These are phyloP conservation scores for Lecanicillium sp. DNA, from an alignment of 2,329 filamentous ascomycete species.

Conservation along the genomic window DNA sequence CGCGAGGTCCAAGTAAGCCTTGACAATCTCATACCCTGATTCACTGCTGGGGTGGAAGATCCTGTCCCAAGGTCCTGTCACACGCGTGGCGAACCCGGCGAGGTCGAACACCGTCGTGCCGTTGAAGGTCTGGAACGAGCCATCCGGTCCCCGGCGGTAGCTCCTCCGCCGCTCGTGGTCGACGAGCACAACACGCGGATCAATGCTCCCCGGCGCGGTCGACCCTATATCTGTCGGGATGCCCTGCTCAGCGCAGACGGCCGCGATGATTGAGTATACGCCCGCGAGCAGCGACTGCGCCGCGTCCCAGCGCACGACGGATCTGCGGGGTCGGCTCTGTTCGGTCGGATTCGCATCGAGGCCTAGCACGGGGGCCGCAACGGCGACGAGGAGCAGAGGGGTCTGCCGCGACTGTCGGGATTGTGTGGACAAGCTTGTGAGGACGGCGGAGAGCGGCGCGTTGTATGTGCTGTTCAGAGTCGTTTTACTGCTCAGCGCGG, in stretches of 20 bases:
- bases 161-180: conserved; percentile 45
- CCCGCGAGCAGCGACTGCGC: conserved; percentile 69
- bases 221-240: conserved; percentile 50
- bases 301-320: conserved; percentile 54
- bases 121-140: conserved; percentile 34
- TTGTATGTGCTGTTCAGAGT: conserved; percentile 55
- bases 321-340: conserved; percentile 32
- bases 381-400: conserved; percentile 44
- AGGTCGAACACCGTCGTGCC: conserved; percentile 45
- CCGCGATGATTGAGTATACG: conserved; percentile 71
- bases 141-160: conserved; percentile 28
- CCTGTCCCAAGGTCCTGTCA: conserved; percentile 53
- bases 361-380: conserved; percentile 57
- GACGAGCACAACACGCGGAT: conserved; percentile 68
- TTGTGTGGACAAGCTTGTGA: conserved; percentile 41
- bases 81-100: conserved; percentile 44
- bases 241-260: conserved; percentile 59
- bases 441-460: conserved; percentile 48
- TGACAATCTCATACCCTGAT: conserved; percentile 53
- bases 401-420: conserved; percentile 26
- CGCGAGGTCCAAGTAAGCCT: conserved; percentile 40
- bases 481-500: conserved; percentile 45
- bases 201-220: conserved; percentile 59
- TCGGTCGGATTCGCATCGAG: conserved; percentile 30
- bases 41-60: conserved; percentile 64